These are phyloP conservation scores for Colletotrichum filicis DNA, from an alignment of 2,329 filamentous ascomycete species.

Conservation along the genomic window DNA sequence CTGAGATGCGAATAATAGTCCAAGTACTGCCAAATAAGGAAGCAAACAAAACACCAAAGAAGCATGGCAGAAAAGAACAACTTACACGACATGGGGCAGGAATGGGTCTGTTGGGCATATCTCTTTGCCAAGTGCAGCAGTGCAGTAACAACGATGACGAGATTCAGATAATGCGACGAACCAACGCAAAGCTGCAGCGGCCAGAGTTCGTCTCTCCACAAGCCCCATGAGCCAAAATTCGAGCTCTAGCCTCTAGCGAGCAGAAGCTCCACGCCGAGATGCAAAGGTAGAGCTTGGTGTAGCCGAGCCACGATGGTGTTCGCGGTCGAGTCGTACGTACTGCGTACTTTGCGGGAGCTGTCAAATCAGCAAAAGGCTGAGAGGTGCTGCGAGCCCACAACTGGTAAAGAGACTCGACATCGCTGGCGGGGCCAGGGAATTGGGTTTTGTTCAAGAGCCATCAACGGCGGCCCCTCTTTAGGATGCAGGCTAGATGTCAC, in stretches of 20 bases:
- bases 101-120: not conserved
- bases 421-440: not conserved
- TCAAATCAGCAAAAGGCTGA: not conserved
- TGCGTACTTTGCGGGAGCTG: not conserved
- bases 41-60: constrained; percentile 12
- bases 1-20: not conserved
- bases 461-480: not conserved
- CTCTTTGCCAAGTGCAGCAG: not conserved
- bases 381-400: not conserved
- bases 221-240: constrained; percentile 16
- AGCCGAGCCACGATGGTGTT: constrained; percentile 21
- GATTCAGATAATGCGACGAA: not conserved
- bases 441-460: not conserved
- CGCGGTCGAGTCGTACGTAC: constrained; percentile 9
- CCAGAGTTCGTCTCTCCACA: constrained; percentile 13
- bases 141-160: not conserved
- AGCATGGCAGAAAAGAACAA: not conserved
- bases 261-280: not conserved
- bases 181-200: constrained; percentile 6
- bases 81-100: not conserved
- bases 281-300: constrained; percentile 6
- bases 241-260: not conserved
- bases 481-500: not conserved
- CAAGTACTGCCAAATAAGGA: not conserved
- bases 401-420: not conserved